Evolutionary conservation across 805 yeast genomes (phyloP), one percentile per base, ranked within the genome.

Genomic region (Clavispora vitiphila): DNA sequence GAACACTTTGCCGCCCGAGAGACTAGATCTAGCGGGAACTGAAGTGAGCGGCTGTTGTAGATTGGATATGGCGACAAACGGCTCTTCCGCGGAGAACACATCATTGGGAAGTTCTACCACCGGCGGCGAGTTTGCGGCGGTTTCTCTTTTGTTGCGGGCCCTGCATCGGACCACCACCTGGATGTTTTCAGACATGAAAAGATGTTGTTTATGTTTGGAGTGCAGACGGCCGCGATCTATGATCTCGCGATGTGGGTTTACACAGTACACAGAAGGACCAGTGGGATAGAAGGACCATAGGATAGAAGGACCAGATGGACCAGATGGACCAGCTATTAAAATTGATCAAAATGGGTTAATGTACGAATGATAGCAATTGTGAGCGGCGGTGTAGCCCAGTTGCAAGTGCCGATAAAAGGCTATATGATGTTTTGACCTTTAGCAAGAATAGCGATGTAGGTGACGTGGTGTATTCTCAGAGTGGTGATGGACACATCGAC

Each of bases 101-200:
- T 51, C 69, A 34, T 64, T 60, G n/a, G 76, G 69, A 21, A 76
- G 60, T 21, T 68, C 72, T 3, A 77, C 70, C n/a, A 76, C 67
- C 11, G 68, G 60, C 1, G 77, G 78, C 19, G 73, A 67, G 38
- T 71, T 72, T 32, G 71, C 62, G 5, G 61, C 58, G 4, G 68
- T 54, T 46, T 77, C 81, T 26, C 65, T 61, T 11, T 57, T 56
- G 43, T 64, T 74, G 16, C 82, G 62, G 3, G 74, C 77, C 27
- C 83, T 67, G 51, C 81, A 77, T 43, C 82, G 65, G 29, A 77
- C 79, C 11, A 72, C 72, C 27, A 77, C 81, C 53, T 71, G 76
- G 44, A 77, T 73, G 49, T 69, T 67, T n/a, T 51, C 56, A 5
- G 53, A 37, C 56, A 51, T 51, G 36, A 29, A 16, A 10, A 22